Conservation (phyloP, 768 basidiomycete species). For the Daedalea quercina region DNA sequence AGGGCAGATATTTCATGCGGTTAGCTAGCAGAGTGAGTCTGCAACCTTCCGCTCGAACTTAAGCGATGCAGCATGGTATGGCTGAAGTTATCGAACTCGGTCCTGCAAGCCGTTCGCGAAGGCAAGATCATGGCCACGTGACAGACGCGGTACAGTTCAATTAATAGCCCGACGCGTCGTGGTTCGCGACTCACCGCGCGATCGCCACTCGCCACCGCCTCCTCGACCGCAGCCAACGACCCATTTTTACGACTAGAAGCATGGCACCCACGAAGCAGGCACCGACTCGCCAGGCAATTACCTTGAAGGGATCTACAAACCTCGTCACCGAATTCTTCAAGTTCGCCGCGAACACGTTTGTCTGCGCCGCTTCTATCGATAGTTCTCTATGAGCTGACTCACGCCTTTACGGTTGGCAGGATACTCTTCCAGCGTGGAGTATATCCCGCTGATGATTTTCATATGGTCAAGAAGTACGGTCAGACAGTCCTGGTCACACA, state of each 20-base stretch:
- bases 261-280: constrained; percentile 32
- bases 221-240: background rate
- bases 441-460: constrained; percentile 97
- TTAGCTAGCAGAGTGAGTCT: background rate
- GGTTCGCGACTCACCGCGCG: background rate
- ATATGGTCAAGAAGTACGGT: constrained; percentile 99
- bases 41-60: constrained; percentile 11
- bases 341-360: constrained; percentile 95
- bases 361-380: constrained; percentile 3
- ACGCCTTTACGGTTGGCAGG: constrained; percentile 32
- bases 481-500: constrained; percentile 93
- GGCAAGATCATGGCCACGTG: background rate
- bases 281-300: constrained; percentile 68
- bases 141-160: background rate
- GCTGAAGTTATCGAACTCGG: no score
- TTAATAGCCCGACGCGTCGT: background rate
- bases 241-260: background rate
- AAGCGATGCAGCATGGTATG: constrained; percentile 4
- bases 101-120: no score
- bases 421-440: constrained; percentile 96
- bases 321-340: constrained; percentile 99
- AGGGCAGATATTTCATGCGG: no score
- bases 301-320: constrained; percentile 89
- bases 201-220: background rate
- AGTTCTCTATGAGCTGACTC: background rate